Evolutionary conservation across 441 rosid genomes (phyloP).

Genomic region (Gossypium davidsonii): DNA sequence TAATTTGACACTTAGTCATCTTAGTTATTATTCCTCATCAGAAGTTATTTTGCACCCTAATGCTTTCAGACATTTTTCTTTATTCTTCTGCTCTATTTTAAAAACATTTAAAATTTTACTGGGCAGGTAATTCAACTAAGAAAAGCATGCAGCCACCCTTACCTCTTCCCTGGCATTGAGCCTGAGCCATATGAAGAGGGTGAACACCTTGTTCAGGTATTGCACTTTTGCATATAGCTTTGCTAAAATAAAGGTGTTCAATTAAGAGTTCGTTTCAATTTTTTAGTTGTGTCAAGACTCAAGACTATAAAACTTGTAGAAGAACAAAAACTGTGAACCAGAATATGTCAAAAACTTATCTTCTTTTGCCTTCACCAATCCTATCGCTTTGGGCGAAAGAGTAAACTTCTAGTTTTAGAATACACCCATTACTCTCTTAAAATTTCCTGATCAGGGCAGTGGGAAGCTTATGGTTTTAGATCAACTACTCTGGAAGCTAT

Average conservation of each 20-base stretch:
- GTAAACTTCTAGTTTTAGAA: background rate
- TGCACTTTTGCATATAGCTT: constrained; percentile 5
- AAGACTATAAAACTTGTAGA: background rate
- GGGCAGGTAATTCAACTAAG: constrained; percentile 73
- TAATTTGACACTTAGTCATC: background rate
- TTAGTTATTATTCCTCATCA: background rate
- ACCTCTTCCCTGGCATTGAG: constrained; percentile 89
- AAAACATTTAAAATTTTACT: constrained; percentile 6
- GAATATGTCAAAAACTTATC: background rate
- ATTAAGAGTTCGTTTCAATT: background rate
- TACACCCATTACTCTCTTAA: background rate
- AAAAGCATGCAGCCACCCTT: constrained; percentile 94
- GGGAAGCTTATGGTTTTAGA: constrained; percentile 80
- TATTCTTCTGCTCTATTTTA: constrained; percentile 1
- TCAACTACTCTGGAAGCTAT: constrained; percentile 55
- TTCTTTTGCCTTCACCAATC: constrained; percentile 6
- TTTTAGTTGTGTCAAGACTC: background rate
- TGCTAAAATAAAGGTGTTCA: background rate
- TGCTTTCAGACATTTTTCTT: background rate
- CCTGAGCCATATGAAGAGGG: constrained; percentile 94
- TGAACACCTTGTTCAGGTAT: constrained; percentile 87
- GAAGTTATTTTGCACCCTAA: background rate
- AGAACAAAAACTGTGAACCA: background rate
- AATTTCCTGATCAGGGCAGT: constrained; percentile 50
- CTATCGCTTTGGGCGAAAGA: background rate